Conservation (phyloP, 176 grass and related monocot species). For the Themeda triandra region DNA sequence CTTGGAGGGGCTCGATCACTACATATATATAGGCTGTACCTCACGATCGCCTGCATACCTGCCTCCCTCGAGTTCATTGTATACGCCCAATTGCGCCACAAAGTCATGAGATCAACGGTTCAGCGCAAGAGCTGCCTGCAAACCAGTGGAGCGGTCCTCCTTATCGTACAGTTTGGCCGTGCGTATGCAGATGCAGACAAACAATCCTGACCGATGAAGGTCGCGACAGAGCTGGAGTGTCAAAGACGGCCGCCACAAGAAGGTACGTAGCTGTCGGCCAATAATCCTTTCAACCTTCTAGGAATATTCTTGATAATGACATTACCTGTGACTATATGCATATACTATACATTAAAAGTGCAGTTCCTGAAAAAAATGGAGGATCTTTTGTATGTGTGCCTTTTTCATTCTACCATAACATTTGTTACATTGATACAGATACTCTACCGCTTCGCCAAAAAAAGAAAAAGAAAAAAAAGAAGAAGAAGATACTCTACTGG, state of each 20-base stretch:
- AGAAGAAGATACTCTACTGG: no score
- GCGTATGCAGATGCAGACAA: not conserved
- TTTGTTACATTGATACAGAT: not conserved
- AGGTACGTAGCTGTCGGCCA: not conserved
- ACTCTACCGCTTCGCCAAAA: no score
- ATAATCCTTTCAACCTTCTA: not conserved
- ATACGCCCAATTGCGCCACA: not conserved
- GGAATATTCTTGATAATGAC: conserved; percentile 4
- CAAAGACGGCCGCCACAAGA: not conserved
- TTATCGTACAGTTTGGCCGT: conserved; percentile 11
- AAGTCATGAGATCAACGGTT: not conserved
- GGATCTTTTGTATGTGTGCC: not conserved
- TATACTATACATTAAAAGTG: no score
- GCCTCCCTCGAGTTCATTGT: not conserved
- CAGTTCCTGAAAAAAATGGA: not conserved
- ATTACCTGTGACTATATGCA: not conserved
- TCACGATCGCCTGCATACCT: not conserved
- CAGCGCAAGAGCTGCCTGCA: not conserved
- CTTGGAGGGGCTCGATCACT: not conserved
- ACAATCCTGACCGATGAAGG: conserved; percentile 1
- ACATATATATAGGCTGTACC: not conserved
- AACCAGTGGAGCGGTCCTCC: not conserved
- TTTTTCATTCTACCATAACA: not conserved
- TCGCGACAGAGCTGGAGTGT: not conserved
- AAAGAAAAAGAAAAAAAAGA: no score